These are phyloP conservation scores for Vachellia collinsii DNA, from an alignment of 306 rosid genomes.

Conservation along the genomic window DNA sequence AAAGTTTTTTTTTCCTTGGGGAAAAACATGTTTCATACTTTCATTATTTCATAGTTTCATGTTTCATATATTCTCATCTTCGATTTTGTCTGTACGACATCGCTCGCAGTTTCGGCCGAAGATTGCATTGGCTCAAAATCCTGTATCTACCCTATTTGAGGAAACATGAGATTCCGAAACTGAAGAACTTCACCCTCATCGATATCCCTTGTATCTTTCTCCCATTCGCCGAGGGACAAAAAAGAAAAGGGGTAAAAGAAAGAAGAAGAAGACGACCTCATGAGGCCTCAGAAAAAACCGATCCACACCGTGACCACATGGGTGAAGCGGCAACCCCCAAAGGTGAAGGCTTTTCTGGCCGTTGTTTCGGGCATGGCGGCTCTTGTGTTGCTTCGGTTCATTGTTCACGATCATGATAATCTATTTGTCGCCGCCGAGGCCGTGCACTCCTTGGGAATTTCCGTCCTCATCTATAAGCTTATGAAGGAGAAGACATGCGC, in stretches of 20 bases:
- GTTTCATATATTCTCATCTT: constrained; percentile 32
- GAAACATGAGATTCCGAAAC: not conserved
- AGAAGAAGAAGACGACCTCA: not conserved
- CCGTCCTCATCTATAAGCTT: constrained; percentile 92
- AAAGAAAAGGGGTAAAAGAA: not conserved
- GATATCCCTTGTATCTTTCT: not conserved
- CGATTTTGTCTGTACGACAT: not conserved
- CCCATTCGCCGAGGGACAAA: not conserved
- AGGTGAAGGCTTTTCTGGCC: constrained; percentile 91
- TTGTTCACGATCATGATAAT: constrained; percentile 96
- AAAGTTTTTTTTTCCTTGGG: no score
- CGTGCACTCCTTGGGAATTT: constrained; percentile 88
- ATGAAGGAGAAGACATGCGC: constrained; percentile 96
- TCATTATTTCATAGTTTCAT: not conserved
- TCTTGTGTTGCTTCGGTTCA: constrained; percentile 81
- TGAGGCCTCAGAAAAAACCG: constrained; percentile 73
- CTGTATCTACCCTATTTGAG: not conserved
- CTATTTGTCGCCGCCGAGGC: constrained; percentile 97
- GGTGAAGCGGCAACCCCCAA: constrained; percentile 90
- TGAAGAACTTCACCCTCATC: not conserved
- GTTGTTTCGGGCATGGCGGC: constrained; percentile 94
- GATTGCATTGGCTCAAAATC: not conserved
- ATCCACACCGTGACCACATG: constrained; percentile 74
- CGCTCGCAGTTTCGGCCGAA: not conserved
- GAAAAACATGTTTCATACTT: not conserved